Evolutionary conservation across 768 basidiomycete genomes (phyloP), one percentile per base, ranked within the genome.

Genomic region (Leccinellum rugosiceps): DNA sequence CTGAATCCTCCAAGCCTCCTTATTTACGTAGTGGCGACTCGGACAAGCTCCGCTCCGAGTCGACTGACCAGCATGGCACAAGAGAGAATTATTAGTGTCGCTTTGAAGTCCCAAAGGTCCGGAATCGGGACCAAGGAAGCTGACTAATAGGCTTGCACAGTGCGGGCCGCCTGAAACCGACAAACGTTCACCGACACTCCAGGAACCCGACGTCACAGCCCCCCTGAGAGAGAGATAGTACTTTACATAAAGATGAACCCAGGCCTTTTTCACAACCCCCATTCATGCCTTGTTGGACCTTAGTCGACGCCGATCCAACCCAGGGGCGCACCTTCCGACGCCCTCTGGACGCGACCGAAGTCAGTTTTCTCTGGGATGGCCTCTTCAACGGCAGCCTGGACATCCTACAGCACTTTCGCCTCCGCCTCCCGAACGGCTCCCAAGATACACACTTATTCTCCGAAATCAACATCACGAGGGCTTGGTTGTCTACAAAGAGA

Each of bases 401-500:
- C 63, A 74, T 44, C 23, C 14, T 79, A n/a, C 74, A 74, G 17
- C 69, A 74, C 44, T 64, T 73, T 9, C 49, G 61, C 26, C 30
- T 68, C 23, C 53, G 45, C 13, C 57, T 69, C 66, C 72, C 46
- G 50, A 80, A 34, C 55, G 73, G 57, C 45, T 4, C 45, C 41
- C 73, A 11, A 34, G 65, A 58, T 56, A 47, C 57, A 57, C 26
- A 55, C 67, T 28, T 66, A 30, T 69, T 73, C 54, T 63, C 68
- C 13, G 53, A 65, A 8, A 60, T 59, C 9, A 82, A 78, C 56
- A 63, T 85, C 38, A 35, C 46, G 3, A 67, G 68, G 26, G 72
- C 79, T 2, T 86, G 83, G 83, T 34, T 69, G 17, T 64, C 74
- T 11, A 65, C 81, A 23, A 85, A 85, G 67, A 69, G 67, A 28